Percentiles rank a stretch among this genome's conserved stretches.
Conservation (phyloP, 2,329 filamentous ascomycete genomes). For the Colletotrichum sidae region DNA sequence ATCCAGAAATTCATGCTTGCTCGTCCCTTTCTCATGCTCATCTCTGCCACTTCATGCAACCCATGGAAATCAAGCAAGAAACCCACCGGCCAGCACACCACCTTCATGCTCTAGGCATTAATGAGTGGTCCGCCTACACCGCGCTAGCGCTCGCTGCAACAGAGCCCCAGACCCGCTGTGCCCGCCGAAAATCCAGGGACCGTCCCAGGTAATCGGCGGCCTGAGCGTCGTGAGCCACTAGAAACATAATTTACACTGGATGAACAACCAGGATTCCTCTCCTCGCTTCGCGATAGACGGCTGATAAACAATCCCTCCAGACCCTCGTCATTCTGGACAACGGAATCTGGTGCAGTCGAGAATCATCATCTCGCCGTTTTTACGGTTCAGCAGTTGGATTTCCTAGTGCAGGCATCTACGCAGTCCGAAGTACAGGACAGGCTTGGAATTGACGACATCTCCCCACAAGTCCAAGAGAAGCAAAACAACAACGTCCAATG, state of each 20-base stretch:
- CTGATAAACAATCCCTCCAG: constrained; percentile 22
- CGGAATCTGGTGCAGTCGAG: too few species aligned
- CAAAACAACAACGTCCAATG: constrained; percentile 29
- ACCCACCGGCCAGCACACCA: constrained; percentile 29
- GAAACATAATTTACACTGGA: constrained; percentile 30
- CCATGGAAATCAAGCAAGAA: constrained; percentile 6
- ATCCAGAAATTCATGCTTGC: neutral
- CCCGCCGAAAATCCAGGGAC: constrained; percentile 34
- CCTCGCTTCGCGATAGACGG: constrained; percentile 19
- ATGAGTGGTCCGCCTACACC: constrained; percentile 18
- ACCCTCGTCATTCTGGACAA: constrained; percentile 12
- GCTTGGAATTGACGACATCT: neutral
- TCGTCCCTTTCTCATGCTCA: constrained; percentile 7
- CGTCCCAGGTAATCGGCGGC: constrained; percentile 25
- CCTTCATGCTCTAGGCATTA: too few species aligned
- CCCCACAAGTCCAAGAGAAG: constrained; percentile 2
- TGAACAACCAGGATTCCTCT: constrained; percentile 25
- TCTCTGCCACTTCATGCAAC: constrained; percentile 18
- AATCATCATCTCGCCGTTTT: too few species aligned
- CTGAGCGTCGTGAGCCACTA: constrained; percentile 29
- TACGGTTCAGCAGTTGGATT: too few species aligned
- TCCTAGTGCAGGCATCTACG: too few species aligned
- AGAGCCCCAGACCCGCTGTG: constrained; percentile 24
- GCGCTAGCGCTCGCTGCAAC: constrained; percentile 20
- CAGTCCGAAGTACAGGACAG: too few species aligned